Evolutionary conservation across 2,329 filamentous ascomycete species (phyloP).

Genomic region (Purpureocillium lavendulum): DNA sequence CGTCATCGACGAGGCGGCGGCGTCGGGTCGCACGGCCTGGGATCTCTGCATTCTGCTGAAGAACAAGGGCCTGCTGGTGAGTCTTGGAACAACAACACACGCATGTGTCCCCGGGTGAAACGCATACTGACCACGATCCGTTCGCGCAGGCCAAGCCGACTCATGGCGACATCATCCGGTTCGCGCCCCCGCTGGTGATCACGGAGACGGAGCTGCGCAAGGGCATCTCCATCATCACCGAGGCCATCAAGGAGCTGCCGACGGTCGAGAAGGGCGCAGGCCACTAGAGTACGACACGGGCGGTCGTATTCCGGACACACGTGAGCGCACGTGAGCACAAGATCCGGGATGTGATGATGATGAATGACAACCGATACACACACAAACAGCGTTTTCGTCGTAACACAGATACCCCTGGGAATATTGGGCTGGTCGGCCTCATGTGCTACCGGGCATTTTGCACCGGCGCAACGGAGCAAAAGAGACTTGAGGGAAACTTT

Average conservation of each 20-base stretch:
- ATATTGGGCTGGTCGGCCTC: slow-evolving; percentile 5
- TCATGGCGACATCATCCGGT: slow-evolving; percentile 95
- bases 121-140: not conserved
- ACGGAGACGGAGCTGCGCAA: slow-evolving; percentile 76
- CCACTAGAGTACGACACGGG: slow-evolving; percentile 19
- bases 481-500: no score
- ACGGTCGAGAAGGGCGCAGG: slow-evolving; percentile 31
- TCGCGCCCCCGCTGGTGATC: slow-evolving; percentile 94
- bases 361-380: slow-evolving; percentile 1
- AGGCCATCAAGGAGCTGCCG: slow-evolving; percentile 76
- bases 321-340: slow-evolving; percentile 11
- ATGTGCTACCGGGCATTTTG: slow-evolving; percentile 2
- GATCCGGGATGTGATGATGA: slow-evolving; percentile 12
- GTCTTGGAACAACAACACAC: slow-evolving; percentile 19
- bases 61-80: slow-evolving; percentile 84
- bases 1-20: slow-evolving; percentile 84
- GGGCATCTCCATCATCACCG: slow-evolving; percentile 70
- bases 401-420: slow-evolving; percentile 7
- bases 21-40: slow-evolving; percentile 84
- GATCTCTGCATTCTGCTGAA: slow-evolving; percentile 94
- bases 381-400: slow-evolving; percentile 3
- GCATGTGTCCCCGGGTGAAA: not conserved
- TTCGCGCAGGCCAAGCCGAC: slow-evolving; percentile 80
- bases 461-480: not conserved
- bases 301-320: slow-evolving; percentile 1